Percentiles rank a stretch among this genome's conserved stretches.
Conservation (phyloP, 805 yeast species). For the Candida boidinii region DNA sequence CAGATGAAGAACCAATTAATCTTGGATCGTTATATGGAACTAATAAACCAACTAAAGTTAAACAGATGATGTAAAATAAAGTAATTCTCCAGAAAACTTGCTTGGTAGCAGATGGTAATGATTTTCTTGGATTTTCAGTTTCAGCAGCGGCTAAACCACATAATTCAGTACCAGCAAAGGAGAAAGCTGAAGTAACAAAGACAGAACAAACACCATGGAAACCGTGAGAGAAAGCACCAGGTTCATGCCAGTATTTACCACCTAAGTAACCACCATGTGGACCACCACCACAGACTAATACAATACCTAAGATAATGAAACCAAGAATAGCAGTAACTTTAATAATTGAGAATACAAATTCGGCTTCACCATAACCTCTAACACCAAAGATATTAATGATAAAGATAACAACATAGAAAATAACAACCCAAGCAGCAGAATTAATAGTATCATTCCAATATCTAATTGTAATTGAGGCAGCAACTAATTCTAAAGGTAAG, state of each 20-base stretch:
- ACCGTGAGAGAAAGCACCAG: conserved; percentile 33
- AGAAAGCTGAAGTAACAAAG: conserved; percentile 47
- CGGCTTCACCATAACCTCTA: conserved; percentile 46
- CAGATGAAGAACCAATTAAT: conserved; percentile 32
- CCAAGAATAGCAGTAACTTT: conserved; percentile 42
- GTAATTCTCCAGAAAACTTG: conserved; percentile 47
- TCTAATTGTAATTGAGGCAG: conserved; percentile 45
- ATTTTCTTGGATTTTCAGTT: conserved; percentile 35
- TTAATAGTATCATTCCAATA: conserved; percentile 36
- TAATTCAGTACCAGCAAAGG: conserved; percentile 46
- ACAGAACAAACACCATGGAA: conserved; percentile 47
- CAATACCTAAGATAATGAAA: conserved; percentile 45
- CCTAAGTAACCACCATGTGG: conserved; percentile 34
- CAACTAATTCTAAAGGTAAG: conserved; percentile 43
- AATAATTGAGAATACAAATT: conserved; percentile 38
- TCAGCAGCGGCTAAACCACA: conserved; percentile 45
- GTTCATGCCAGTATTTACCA: conserved; percentile 36
- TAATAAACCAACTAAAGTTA: conserved; percentile 38
- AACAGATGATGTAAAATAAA: conserved; percentile 38
- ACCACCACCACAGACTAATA: conserved; percentile 40
- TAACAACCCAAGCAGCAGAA: conserved; percentile 42
- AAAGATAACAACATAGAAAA: conserved; percentile 40
- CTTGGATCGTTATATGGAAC: conserved; percentile 42
- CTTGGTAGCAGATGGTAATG: conserved; percentile 44
- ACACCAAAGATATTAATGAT: conserved; percentile 46